phyloP scores from a whole-genome alignment of 345 rosid species.

The Salix udensis region DNA sequence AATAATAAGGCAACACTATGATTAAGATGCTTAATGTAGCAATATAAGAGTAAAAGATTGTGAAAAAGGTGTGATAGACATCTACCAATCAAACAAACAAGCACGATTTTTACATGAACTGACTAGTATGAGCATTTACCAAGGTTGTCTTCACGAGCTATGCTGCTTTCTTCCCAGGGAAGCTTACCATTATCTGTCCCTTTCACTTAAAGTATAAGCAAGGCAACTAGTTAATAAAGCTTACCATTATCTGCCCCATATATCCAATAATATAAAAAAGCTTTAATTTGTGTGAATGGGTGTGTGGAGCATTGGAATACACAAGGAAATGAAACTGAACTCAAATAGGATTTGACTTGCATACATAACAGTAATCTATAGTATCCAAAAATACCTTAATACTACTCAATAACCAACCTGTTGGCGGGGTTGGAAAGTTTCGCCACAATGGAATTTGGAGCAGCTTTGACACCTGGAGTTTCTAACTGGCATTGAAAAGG shows the following conservation, averaged over 20 bases:
- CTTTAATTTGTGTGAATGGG: not conserved
- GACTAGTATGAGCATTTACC: conserved; percentile 14
- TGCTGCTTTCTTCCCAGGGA: conserved; percentile 15
- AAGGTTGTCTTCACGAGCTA: conserved; percentile 24
- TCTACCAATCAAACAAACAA: not conserved
- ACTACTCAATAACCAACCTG: conserved; percentile 23
- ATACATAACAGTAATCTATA: not conserved
- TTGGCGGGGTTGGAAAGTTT: conserved; percentile 18
- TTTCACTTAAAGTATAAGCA: conserved; percentile 17
- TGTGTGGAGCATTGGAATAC: not conserved
- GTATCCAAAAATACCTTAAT: not conserved
- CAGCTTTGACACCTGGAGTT: conserved; percentile 19
- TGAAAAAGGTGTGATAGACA: not conserved
- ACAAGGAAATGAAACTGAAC: not conserved
- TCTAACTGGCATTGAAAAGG: conserved; percentile 28
- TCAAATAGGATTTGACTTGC: not conserved
- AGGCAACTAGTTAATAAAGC: conserved; percentile 5
- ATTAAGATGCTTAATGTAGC: not conserved
- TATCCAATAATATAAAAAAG: not conserved
- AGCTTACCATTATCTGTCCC: conserved; percentile 17
- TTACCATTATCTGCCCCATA: not conserved
- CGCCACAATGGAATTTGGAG: conserved; percentile 14
- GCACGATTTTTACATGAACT: not conserved
- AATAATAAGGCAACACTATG: not conserved
- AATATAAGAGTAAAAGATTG: not conserved